Evolutionary conservation across 345 rosid genomes (phyloP).

Genomic region (Euclidium syriacum): DNA sequence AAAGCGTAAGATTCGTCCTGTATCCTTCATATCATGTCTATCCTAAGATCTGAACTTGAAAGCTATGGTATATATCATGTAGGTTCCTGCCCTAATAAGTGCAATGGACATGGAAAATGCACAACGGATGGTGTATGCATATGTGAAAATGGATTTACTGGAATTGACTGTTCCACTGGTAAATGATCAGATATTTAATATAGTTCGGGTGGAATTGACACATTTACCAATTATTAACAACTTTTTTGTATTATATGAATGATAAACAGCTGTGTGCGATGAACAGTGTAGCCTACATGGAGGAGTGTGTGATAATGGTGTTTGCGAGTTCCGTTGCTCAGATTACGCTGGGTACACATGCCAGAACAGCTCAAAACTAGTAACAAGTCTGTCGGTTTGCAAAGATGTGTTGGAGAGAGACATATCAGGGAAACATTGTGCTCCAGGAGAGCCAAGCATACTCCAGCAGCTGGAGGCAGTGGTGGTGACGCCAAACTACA

Average conservation of each 20-base stretch:
- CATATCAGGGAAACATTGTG: slow-evolving; percentile 78
- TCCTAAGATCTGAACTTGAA: not conserved
- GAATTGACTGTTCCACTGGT: slow-evolving; percentile 98
- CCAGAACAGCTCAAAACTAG: slow-evolving; percentile 88
- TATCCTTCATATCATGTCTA: slow-evolving; percentile 3
- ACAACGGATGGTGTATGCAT: slow-evolving; percentile 63
- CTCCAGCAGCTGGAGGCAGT: slow-evolving; percentile 97
- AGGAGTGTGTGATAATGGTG: slow-evolving; percentile 99
- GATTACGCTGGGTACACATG: slow-evolving; percentile 98
- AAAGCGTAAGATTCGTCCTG: slow-evolving; percentile 57
- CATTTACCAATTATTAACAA: not conserved
- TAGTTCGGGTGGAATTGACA: not conserved
- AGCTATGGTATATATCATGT: slow-evolving; percentile 8
- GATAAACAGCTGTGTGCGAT: slow-evolving; percentile 96
- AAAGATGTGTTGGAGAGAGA: slow-evolving; percentile 77
- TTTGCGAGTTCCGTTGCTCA: slow-evolving; percentile 98
- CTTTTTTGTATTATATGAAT: no score
- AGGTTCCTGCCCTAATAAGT: slow-evolving; percentile 90
- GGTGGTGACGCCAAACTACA: slow-evolving; percentile 94
- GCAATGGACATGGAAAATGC: slow-evolving; percentile 81
- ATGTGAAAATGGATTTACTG: slow-evolving; percentile 77
- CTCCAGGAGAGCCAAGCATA: slow-evolving; percentile 87
- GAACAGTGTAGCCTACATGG: slow-evolving; percentile 99
- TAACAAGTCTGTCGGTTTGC: slow-evolving; percentile 80
- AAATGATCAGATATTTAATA: not conserved